Conservation (phyloP, 495 filamentous ascomycete genomes). For the Daldinia decipiens region DNA sequence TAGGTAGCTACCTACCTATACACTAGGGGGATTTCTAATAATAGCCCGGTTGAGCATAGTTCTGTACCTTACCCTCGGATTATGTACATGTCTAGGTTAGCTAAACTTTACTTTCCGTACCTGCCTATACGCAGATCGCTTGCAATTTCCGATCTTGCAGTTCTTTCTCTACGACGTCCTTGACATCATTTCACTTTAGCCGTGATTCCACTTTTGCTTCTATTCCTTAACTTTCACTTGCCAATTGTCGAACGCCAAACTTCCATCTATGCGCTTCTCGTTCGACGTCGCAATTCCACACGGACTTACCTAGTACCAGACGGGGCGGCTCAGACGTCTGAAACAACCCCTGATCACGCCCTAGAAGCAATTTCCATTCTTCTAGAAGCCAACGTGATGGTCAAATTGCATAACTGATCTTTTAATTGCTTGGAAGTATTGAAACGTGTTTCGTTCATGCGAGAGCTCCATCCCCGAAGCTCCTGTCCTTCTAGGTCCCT, state of each 20-base stretch:
- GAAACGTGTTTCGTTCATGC: conserved; percentile 63
- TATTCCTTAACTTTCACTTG: background rate
- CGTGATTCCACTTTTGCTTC: background rate
- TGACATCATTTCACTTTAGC: conserved; percentile 16
- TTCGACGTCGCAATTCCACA: conserved; percentile 26
- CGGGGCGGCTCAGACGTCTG: conserved; percentile 43
- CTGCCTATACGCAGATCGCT: conserved; percentile 36
- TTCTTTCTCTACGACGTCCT: conserved; percentile 20
- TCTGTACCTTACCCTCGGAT: conserved; percentile 7
- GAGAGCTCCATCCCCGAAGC: conserved; percentile 45
- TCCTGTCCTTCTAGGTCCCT: conserved; percentile 29
- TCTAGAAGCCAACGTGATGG: conserved; percentile 59
- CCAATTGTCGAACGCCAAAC: background rate
- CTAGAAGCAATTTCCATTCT: conserved; percentile 56
- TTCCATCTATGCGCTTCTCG: conserved; percentile 25
- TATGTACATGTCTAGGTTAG: conserved; percentile 14
- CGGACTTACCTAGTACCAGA: conserved; percentile 13
- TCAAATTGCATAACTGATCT: conserved; percentile 59
- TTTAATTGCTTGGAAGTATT: conserved; percentile 62
- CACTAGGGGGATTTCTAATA: conserved; percentile 26
- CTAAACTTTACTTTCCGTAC: conserved; percentile 24
- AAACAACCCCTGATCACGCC: conserved; percentile 45
- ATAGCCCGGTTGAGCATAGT: conserved; percentile 25
- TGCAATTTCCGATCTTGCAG: conserved; percentile 44
- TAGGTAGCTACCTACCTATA: too few relatives aligned